Base-by-base conservation (phyloP, 805 yeast species). In the Ogataea methanolica region DNA sequence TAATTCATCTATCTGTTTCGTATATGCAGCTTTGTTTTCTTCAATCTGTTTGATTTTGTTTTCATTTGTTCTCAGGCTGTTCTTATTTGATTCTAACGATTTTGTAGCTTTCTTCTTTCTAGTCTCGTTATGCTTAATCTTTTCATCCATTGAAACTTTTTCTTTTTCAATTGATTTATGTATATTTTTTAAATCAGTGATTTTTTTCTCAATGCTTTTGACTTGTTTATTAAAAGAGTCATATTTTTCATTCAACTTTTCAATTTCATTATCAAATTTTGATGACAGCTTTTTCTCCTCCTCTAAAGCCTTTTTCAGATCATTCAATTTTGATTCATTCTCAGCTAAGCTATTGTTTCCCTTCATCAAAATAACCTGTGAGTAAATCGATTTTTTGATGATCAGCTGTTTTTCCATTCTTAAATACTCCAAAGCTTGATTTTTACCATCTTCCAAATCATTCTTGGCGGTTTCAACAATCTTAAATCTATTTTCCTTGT, bases 391-490 rank as follows among this genome's bases (percentile, higher is more conserved):
- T 51, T 73, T 75, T 38, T 79, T 74, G 33, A 75, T 65, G 0
- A 78, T 67, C 21, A 84, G 71, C 17, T 71, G 60, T 59, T 87
- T 88, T 63, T 89, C 96, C 35, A 75, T 72, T 40, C 69, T 70
- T 50, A 94, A 66, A 59, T 77, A 88, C 21, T 72, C 70, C 36
- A 92, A 65, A 0, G 96, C 96, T 36, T 77, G 82, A 34, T 78
- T 78, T 55, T 90, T 85, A 45, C 79, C 79, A 8, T 62, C 59
- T 48, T 88, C 94, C 39, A 80, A 56, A 42, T 69, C 72, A 11
- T 74, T 73, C 51, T 87, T 82, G 52, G 91, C 97, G 52, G 79
- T 80, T 54, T 83, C 87, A 1, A 90, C 96, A 57, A 89, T 75
- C 48, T 82, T 83, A 56, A 87, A 85, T 50, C 97, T 75, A 49